Percentiles rank a stretch among this genome's conserved stretches.
Evolutionary conservation across 2,329 filamentous ascomycete species (phyloP).

Genomic region (Chrysoporthe cubensis): DNA sequence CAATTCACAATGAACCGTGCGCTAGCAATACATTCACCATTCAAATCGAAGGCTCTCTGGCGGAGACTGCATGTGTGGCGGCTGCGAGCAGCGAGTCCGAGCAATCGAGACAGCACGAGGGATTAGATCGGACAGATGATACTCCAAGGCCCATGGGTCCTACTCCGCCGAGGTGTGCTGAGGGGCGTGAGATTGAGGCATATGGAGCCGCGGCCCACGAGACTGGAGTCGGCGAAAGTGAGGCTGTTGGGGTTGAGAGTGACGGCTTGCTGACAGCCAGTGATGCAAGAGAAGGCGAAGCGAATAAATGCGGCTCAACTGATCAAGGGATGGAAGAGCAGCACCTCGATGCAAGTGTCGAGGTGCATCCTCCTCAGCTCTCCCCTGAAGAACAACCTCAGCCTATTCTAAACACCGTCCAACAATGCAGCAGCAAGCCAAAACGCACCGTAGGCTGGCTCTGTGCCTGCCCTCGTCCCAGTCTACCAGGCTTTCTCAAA

Average conservation of each 20-base stretch:
- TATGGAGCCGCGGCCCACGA: not conserved
- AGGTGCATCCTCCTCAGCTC: not conserved
- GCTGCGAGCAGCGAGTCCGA: not conserved
- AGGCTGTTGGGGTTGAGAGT: not conserved
- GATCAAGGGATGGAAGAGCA: not conserved
- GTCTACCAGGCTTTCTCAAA: not conserved
- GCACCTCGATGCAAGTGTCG: not conserved
- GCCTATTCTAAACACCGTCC: not conserved
- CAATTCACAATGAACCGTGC: not conserved
- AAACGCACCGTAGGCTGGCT: not conserved
- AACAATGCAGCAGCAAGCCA: not conserved
- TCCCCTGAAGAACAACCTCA: not conserved
- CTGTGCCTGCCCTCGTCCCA: conserved; percentile 1
- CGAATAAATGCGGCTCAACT: not conserved
- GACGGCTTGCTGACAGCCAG: not conserved
- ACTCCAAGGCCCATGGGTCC: not conserved
- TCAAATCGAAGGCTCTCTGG: not conserved
- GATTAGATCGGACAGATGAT: not conserved
- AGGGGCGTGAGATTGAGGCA: not conserved
- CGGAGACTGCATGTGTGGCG: not conserved
- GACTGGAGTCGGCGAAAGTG: not conserved
- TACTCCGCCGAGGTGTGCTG: not conserved
- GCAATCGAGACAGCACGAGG: not conserved
- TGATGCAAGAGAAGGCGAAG: not conserved
- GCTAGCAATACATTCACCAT: not conserved